Conservation (phyloP, 495 filamentous ascomycete species). For the Chaetomium tenue region DNA sequence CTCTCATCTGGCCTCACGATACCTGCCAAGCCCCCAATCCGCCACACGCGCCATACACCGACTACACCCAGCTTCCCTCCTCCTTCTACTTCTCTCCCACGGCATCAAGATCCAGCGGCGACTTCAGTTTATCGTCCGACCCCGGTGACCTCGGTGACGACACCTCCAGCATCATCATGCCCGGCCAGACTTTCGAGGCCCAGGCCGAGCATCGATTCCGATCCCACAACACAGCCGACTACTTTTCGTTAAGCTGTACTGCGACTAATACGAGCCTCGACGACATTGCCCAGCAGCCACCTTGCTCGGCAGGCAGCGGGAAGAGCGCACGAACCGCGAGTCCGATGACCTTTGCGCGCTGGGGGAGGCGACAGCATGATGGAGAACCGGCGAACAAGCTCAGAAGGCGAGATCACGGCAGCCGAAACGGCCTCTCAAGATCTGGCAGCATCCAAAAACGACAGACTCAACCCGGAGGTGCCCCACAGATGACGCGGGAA, state of each 20-base stretch:
- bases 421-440: constrained; percentile 28
- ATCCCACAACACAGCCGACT: constrained; percentile 15
- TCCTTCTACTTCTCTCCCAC: constrained; percentile 36
- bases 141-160: constrained; percentile 14
- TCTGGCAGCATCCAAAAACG: constrained; percentile 30
- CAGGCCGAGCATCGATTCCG: constrained; percentile 18
- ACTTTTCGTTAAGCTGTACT: constrained; percentile 15
- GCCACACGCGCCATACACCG: constrained; percentile 9
- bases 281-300: constrained; percentile 25
- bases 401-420: constrained; percentile 19
- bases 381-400: constrained; percentile 20
- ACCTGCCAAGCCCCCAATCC: background rate
- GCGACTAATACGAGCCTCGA: constrained; percentile 16
- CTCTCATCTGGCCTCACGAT: background rate
- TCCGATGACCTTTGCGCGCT: constrained; percentile 32
- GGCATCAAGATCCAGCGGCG: constrained; percentile 32
- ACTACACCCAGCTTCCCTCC: constrained; percentile 20
- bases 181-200: constrained; percentile 27
- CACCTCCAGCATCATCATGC: constrained; percentile 31
- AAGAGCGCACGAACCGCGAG: constrained; percentile 26
- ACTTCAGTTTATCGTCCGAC: constrained; percentile 20
- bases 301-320: constrained; percentile 30
- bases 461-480: constrained; percentile 25
- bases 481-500: constrained; percentile 39
- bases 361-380: constrained; percentile 29